phyloP scores from a whole-genome alignment of 176 grass and related monocot species.

The Oryza rufipogon region DNA sequence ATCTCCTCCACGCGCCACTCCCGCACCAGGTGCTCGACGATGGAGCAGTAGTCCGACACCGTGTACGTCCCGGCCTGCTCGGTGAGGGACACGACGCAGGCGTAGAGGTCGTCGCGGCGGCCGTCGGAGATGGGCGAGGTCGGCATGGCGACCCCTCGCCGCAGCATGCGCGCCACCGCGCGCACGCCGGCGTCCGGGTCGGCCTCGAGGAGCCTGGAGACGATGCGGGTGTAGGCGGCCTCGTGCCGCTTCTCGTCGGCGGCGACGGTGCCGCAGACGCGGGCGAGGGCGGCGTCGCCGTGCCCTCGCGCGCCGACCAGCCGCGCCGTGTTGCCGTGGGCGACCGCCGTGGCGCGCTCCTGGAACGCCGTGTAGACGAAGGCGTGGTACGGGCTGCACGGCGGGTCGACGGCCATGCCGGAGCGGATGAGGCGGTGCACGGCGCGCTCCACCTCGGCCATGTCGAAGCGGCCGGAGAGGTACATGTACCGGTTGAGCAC shows the following conservation, averaged over 20 bases:
- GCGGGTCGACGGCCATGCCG: conserved; percentile 56
- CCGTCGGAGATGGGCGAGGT: conserved; percentile 78
- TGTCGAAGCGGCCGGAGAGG: conserved; percentile 83
- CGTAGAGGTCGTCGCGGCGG: conserved; percentile 56
- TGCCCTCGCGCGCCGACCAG: conserved; percentile 26
- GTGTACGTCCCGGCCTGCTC: conserved; percentile 64
- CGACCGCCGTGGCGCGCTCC: conserved; percentile 77
- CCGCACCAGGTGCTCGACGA: conserved; percentile 70
- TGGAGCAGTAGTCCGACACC: conserved; percentile 54
- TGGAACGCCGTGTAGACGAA: conserved; percentile 89
- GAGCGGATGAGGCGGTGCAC: conserved; percentile 70
- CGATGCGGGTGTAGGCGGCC: conserved; percentile 61
- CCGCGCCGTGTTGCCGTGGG: conserved; percentile 87
- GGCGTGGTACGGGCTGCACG: conserved; percentile 59
- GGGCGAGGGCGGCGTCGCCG: conserved; percentile 61
- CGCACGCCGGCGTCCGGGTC: conserved; percentile 68
- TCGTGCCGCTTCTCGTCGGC: conserved; percentile 93
- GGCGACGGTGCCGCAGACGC: conserved; percentile 66
- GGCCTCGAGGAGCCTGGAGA: conserved; percentile 62
- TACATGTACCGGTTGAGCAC: conserved; percentile 82
- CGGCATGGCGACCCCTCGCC: conserved; percentile 80
- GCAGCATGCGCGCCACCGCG: conserved; percentile 80
- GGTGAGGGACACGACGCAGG: conserved; percentile 50
- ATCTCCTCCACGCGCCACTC: conserved; percentile 66
- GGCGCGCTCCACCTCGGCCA: conserved; percentile 74